A percentile compares a stretch with the other conserved stretches of the same genome.
Evolutionary conservation across 371 early-diverging fungal species (phyloP).

Genomic region (Chytridium lagenaria): DNA sequence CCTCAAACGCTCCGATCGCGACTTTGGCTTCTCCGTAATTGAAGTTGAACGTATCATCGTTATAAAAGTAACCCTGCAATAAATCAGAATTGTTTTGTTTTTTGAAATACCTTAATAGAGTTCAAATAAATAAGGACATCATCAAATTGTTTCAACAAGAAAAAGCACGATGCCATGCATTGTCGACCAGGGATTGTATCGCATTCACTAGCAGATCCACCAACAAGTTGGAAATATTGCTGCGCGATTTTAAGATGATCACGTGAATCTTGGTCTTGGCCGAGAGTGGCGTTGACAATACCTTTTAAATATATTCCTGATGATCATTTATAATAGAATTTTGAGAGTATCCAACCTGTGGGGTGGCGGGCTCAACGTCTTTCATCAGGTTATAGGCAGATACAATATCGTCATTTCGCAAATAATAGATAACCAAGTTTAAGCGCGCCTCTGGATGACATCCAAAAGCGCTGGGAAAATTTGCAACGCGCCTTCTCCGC

Average conservation of each 20-base stretch:
- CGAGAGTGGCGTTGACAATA: constrained; percentile 58
- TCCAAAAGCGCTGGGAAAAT: constrained; percentile 58
- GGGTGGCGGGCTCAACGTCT: constrained; percentile 60
- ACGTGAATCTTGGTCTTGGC: constrained; percentile 60
- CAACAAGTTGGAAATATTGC: constrained; percentile 65
- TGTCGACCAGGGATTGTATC: constrained; percentile 67
- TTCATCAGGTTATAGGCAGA: constrained; percentile 62
- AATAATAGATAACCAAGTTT: constrained; percentile 61
- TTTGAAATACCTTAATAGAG: constrained; percentile 57
- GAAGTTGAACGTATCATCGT: constrained; percentile 65
- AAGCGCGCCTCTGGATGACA: constrained; percentile 62
- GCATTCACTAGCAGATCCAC: constrained; percentile 60
- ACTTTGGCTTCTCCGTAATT: constrained; percentile 64
- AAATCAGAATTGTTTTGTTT: constrained; percentile 11
- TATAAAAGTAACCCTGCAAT: constrained; percentile 60
- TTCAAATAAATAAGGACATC: constrained; percentile 63
- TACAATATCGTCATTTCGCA: constrained; percentile 57
- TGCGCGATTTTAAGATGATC: constrained; percentile 65
- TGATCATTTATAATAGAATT: neutral
- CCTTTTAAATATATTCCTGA: constrained; percentile 64
- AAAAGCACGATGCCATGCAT: constrained; percentile 64
- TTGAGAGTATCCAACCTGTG: constrained; percentile 40
- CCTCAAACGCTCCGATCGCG: constrained; percentile 57
- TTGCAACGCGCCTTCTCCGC: constrained; percentile 60
- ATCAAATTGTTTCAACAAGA: constrained; percentile 61